phyloP scores from a whole-genome alignment of 768 basidiomycete species.

The Mycena filopes region DNA sequence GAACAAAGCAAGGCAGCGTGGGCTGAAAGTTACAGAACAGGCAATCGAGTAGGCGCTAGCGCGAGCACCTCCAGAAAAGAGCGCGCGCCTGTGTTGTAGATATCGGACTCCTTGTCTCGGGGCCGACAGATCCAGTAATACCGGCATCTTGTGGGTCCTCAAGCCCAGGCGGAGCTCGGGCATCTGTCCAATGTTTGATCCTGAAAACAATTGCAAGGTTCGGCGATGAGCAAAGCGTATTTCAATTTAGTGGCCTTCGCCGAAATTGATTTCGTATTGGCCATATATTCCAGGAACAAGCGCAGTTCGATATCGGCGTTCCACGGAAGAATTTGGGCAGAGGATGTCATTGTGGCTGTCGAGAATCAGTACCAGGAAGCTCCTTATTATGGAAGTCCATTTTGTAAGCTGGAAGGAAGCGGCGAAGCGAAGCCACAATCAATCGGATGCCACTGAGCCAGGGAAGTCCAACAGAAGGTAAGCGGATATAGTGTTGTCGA shows the following conservation, averaged over 20 bases:
- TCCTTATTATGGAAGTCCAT: too few relatives aligned
- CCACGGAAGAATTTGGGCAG: too few relatives aligned
- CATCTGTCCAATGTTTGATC: conserved; percentile 21
- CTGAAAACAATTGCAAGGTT: conserved; percentile 1
- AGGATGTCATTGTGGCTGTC: too few relatives aligned
- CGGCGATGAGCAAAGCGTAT: neutral
- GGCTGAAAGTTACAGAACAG: conserved; percentile 9
- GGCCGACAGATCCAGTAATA: conserved; percentile 10
- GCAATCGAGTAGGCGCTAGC: neutral
- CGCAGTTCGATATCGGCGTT: too few relatives aligned
- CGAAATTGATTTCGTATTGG: too few relatives aligned
- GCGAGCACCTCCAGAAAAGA: neutral
- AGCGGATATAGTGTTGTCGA: too few relatives aligned
- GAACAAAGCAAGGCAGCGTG: conserved; percentile 5
- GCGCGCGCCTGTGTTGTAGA: conserved; percentile 3
- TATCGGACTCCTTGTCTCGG: neutral
- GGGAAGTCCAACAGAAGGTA: too few relatives aligned
- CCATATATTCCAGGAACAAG: too few relatives aligned
- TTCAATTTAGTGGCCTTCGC: too few relatives aligned
- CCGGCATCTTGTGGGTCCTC: conserved; percentile 22
- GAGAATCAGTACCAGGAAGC: too few relatives aligned
- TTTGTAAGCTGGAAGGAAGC: too few relatives aligned
- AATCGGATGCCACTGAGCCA: neutral
- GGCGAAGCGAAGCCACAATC: neutral
- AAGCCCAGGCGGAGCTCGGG: conserved; percentile 11